These are phyloP conservation scores for Musa beccarii DNA, from an alignment of 176 grass and related monocot genomes.

Conservation along the genomic window DNA sequence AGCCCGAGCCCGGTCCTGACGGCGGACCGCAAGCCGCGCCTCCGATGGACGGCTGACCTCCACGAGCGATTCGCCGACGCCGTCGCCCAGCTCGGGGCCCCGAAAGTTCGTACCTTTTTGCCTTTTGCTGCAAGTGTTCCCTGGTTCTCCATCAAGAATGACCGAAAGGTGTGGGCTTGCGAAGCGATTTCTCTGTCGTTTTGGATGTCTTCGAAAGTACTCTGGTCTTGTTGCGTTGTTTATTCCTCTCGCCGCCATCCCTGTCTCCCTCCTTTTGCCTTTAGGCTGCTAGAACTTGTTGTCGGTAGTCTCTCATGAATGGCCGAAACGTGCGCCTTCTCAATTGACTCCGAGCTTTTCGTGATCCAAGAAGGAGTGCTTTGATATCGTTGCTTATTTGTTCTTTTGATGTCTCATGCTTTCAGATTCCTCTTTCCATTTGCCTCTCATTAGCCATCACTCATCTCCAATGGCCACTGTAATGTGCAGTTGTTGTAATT, in stretches of 20 bases:
- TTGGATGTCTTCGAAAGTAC: neutral
- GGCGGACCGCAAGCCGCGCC: constrained; percentile 82
- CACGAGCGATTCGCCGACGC: constrained; percentile 98
- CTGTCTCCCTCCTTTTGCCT: neutral
- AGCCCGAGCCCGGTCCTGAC: constrained; percentile 82
- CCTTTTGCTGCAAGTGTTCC: neutral
- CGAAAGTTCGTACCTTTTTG: constrained; percentile 52
- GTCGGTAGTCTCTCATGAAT: neutral
- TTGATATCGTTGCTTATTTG: neutral
- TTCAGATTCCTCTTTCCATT: neutral
- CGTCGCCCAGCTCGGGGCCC: constrained; percentile 91
- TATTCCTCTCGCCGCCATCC: no score
- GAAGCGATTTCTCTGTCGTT: neutral
- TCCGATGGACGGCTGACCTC: constrained; percentile 92
- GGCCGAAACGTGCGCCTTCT: neutral
- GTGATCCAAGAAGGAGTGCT: neutral
- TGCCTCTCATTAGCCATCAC: no score
- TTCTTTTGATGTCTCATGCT: neutral
- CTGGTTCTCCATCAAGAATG: neutral
- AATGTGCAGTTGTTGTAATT: no score
- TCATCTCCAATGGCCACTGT: no score
- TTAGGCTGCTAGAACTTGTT: neutral
- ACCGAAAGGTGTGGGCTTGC: neutral
- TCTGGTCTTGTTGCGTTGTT: neutral
- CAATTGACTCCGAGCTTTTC: neutral